Evolutionary conservation across 2,329 filamentous ascomycete genomes (phyloP).

Genomic region (Ophiostoma australiae): DNA sequence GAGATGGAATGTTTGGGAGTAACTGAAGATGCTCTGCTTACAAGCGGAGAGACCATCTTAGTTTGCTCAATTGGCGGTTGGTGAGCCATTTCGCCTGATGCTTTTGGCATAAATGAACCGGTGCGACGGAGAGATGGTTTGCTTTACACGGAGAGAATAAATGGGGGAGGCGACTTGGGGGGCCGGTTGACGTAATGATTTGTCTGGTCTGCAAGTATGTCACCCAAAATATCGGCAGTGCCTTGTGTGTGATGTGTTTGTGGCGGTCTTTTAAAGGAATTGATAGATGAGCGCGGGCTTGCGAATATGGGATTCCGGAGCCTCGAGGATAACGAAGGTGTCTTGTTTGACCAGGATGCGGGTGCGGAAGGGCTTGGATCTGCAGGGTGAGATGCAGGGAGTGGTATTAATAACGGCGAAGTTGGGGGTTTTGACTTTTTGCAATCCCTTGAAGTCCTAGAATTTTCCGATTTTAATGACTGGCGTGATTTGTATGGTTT

Average conservation of each 20-base stretch:
- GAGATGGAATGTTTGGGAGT: background rate
- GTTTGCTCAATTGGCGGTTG: constrained; percentile 7
- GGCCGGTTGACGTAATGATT: constrained; percentile 4
- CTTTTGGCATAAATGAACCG: constrained; percentile 13
- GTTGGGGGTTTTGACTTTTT: background rate
- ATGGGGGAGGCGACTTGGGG: background rate
- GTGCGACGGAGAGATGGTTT: constrained; percentile 17
- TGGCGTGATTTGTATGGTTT: constrained; percentile 28
- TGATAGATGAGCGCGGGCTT: background rate
- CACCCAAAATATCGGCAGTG: background rate
- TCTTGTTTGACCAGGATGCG: constrained; percentile 30
- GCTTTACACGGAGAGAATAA: background rate
- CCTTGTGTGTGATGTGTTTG: constrained; percentile 4
- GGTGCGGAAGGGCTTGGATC: constrained; percentile 27
- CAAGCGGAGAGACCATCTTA: background rate
- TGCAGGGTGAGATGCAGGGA: background rate
- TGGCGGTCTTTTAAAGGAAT: background rate
- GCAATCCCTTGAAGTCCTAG: constrained; percentile 11
- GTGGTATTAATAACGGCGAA: background rate
- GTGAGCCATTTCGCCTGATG: constrained; percentile 16
- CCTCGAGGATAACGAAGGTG: background rate
- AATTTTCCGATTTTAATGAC: constrained; percentile 22
- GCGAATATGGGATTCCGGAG: constrained; percentile 2
- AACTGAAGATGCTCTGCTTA: constrained; percentile 3
- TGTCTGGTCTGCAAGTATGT: background rate